Conservation (phyloP, 495 filamentous ascomycete genomes). For the Podospora conica region DNA sequence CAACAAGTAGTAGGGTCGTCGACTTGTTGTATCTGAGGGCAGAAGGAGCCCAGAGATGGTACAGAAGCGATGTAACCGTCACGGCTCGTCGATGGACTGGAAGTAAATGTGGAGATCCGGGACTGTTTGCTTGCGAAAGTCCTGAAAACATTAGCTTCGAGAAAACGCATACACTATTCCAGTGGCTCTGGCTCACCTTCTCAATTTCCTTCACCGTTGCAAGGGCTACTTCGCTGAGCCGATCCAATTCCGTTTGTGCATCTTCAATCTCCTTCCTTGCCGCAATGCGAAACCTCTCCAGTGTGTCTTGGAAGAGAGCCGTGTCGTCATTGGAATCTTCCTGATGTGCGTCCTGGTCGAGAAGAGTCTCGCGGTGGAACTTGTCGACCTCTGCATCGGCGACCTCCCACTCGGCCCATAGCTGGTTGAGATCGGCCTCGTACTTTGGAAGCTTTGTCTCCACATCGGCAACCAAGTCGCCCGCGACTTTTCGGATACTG, state of each 20-base stretch:
- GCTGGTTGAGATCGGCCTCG: constrained; percentile 16
- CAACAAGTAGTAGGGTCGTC: no score
- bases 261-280: constrained; percentile 14
- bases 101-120: constrained; percentile 16
- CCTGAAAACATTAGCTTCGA: constrained; percentile 12
- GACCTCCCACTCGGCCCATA: constrained; percentile 18
- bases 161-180: neutral
- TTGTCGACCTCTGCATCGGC: constrained; percentile 26
- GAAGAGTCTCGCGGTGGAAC: constrained; percentile 8
- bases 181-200: constrained; percentile 11
- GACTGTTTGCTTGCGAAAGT: constrained; percentile 16
- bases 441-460: constrained; percentile 18
- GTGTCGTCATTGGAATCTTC: neutral
- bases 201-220: constrained; percentile 17
- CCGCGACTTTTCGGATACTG: constrained; percentile 16
- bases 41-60: neutral
- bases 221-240: constrained; percentile 13
- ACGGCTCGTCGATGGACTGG: constrained; percentile 21
- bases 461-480: constrained; percentile 16
- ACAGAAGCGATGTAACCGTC: neutral
- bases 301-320: neutral
- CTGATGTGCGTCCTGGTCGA: neutral
- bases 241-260: constrained; percentile 12
- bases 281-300: constrained; percentile 8
- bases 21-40: no score